Base-by-base conservation (phyloP, 176 grass and related monocot species). In the Aegilops longissima region DNA sequence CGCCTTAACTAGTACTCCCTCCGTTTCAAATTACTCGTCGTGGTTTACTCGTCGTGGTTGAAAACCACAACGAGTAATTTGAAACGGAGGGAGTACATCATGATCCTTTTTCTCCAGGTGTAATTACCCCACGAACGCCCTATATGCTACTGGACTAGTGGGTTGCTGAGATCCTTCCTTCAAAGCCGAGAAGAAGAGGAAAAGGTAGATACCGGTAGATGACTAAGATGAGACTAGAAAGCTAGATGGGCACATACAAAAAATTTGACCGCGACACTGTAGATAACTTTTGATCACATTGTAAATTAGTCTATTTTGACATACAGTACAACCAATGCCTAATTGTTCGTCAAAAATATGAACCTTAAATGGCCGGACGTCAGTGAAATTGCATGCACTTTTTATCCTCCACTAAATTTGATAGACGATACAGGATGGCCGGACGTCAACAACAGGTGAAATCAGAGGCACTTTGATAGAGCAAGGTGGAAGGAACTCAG, bases 391-490 rank as follows among this genome's bases (percentile, higher is more conserved):
- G 1, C 51, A 7, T 54, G 51, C 51, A 54, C 69, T 13, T 76
- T 76, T 51, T 76, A 30, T 76, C 73, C 47, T 29, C 73, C 73
- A 51, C 42, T 51, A 74, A 49, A 76, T 76, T 20, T 76, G 27
- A 76, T 76, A 47, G 16, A 33, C 25, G 42, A 14, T 27, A 27
- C 27, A 27, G 27, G 27, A 27, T 27, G 27, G 27, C 27, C 27
- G 27, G 27, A 27, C 27, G 42, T 66, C 42, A 76, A 84, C 31
- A 58, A 42, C 18, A 66, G 42, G 6, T 51, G 44, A 76, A 27
- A 76, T 29, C 44, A 47, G 12, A 7, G 8, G 13, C 23, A 29
- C 71, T 17, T 74, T 49, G 21, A 1, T 4, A 73, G 73, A 36
- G 33, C 84, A 74, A 20, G 66, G 75, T 75, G 73, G 73, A 33